phyloP scores from a whole-genome alignment of 2,329 filamentous ascomycete genomes.

The Ascochyta pisi region DNA sequence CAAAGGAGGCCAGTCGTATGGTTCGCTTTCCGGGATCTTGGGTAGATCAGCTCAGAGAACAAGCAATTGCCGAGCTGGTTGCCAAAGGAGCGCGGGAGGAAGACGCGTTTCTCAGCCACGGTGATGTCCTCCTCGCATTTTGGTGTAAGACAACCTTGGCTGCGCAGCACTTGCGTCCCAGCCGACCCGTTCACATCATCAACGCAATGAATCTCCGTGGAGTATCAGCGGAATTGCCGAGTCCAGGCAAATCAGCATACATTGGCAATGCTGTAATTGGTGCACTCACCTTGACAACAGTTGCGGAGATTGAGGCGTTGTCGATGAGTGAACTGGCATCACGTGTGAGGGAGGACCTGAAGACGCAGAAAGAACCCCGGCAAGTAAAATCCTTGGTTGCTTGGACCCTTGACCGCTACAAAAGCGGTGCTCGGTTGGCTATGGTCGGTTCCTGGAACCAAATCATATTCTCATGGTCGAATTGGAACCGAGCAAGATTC shows the following conservation, averaged over 20 bases:
- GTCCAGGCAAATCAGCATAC: slow-evolving; percentile 23
- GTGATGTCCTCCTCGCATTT: slow-evolving; percentile 28
- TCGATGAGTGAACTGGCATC: slow-evolving; percentile 33
- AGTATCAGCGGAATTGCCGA: slow-evolving; percentile 14
- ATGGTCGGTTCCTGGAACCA: neutral
- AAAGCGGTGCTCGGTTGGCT: neutral
- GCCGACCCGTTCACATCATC: slow-evolving; percentile 26
- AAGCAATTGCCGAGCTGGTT: slow-evolving; percentile 18
- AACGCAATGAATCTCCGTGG: slow-evolving; percentile 38
- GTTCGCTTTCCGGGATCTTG: slow-evolving; percentile 24
- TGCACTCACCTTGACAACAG: slow-evolving; percentile 16
- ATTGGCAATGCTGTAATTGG: slow-evolving; percentile 21
- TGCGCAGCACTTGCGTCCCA: neutral
- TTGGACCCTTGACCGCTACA: neutral
- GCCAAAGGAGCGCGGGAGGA: slow-evolving; percentile 1
- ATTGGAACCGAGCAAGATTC: slow-evolving; percentile 15
- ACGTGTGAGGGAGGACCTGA: slow-evolving; percentile 29
- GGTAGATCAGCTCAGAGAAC: neutral
- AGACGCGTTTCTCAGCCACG: slow-evolving; percentile 31
- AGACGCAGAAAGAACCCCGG: slow-evolving; percentile 11
- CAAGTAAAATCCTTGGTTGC: no score
- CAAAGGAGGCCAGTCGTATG: slow-evolving; percentile 11
- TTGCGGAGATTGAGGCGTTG: slow-evolving; percentile 20
- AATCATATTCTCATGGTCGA: slow-evolving; percentile 1
- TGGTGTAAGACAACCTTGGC: slow-evolving; percentile 16